A percentile compares a stretch with the other conserved stretches of the same genome.
These are phyloP conservation scores for Saccharomycopsis javanensis DNA, from an alignment of 805 yeast genomes.

Conservation along the genomic window DNA sequence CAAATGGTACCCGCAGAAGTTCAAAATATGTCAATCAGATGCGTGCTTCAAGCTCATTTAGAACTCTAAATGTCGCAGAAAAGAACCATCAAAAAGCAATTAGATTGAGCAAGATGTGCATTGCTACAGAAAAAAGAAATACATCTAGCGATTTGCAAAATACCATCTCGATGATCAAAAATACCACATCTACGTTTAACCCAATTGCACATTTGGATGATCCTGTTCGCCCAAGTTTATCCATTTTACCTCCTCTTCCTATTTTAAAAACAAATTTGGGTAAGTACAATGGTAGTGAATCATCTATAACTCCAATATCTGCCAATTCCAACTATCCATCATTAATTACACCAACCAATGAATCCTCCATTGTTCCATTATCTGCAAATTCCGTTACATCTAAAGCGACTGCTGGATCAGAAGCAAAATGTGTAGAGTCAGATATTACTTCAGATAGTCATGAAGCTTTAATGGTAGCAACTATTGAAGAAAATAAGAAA, in stretches of 20 bases:
- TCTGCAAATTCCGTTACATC: neutral
- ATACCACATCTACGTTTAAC: constrained; percentile 5
- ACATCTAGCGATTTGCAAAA: constrained; percentile 1
- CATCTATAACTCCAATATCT: neutral
- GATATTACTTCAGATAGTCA: neutral
- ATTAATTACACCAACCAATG: neutral
- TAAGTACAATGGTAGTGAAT: neutral
- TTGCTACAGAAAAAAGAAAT: constrained; percentile 10
- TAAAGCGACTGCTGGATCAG: neutral
- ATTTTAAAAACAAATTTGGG: neutral
- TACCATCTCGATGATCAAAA: constrained; percentile 8
- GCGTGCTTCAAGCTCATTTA: neutral
- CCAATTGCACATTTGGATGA: constrained; percentile 3
- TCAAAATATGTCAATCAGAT: neutral
- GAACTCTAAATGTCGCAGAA: neutral
- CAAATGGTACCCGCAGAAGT: neutral
- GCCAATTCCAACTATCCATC: neutral
- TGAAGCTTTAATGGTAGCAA: neutral
- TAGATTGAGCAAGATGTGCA: constrained; percentile 15
- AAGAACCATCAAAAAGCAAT: constrained; percentile 14
- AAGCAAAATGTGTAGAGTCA: neutral
- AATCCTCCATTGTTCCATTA: neutral
- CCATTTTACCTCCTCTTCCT: neutral
- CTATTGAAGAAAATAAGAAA: neutral
- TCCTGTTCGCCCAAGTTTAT: neutral